phyloP scores from a whole-genome alignment of 2,329 filamentous ascomycete genomes.

The Cylindrodendrum hubeiense region DNA sequence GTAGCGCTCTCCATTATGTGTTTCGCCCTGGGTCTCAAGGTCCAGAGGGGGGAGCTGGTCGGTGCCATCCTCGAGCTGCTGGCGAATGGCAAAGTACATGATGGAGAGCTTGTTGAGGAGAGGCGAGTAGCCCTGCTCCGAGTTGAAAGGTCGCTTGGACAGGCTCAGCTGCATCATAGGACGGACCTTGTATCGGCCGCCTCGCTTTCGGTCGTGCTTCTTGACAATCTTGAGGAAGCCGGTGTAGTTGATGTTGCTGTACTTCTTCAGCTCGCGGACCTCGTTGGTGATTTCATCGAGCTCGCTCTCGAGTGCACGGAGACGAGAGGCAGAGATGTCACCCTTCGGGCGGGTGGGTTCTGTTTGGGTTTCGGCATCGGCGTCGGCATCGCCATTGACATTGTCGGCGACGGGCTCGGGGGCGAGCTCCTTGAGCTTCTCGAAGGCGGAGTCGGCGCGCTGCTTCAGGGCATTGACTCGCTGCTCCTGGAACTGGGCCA shows the following conservation, averaged over 20 bases:
- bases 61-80: slow-evolving; percentile 75
- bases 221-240: slow-evolving; percentile 98
- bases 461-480: slow-evolving; percentile 72
- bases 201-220: slow-evolving; percentile 97
- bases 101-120: slow-evolving; percentile 91
- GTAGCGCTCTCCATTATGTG: slow-evolving; percentile 78
- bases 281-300: slow-evolving; percentile 91
- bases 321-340: slow-evolving; percentile 62
- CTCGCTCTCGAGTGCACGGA: slow-evolving; percentile 81
- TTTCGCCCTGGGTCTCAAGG: slow-evolving; percentile 66
- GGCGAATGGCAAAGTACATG: slow-evolving; percentile 95
- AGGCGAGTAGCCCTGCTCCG: slow-evolving; percentile 88
- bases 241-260: slow-evolving; percentile 96
- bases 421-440: slow-evolving; percentile 84
- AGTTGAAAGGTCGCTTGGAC: slow-evolving; percentile 92
- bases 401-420: slow-evolving; percentile 64
- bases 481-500: slow-evolving; percentile 87
- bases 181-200: slow-evolving; percentile 86
- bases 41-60: slow-evolving; percentile 58
- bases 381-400: slow-evolving; percentile 58
- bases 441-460: slow-evolving; percentile 67
- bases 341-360: slow-evolving; percentile 56
- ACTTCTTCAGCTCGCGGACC: slow-evolving; percentile 93
- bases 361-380: slow-evolving; percentile 25
- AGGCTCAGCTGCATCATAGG: slow-evolving; percentile 93